Evolutionary conservation across 441 rosid genomes (phyloP), one percentile per base, ranked within the genome.

Genomic region (Omphalea diandra): DNA sequence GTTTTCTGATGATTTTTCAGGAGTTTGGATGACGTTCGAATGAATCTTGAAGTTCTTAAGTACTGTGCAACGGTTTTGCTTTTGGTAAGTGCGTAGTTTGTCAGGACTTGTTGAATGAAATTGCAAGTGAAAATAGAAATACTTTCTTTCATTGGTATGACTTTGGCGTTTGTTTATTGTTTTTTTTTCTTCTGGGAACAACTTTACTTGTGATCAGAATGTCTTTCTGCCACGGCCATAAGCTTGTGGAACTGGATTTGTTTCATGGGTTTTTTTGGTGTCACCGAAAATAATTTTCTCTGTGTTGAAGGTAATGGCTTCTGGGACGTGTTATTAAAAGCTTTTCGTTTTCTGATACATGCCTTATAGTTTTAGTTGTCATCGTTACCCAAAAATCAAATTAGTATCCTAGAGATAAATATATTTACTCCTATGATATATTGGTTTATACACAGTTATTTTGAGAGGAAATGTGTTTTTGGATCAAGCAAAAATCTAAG

Each of bases 31-130:
- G 98, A 95, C 83, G 96, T 93, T 53, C 79, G 89, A 62, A 86
- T 93, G 99, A 95, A 93, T 76, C 84, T 95, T 57, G 96, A 95
- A 82, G 97, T 93, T 75, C 76, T 95, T 52, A 93, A 90, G 78
- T 79, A 81, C 32, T 95, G 98, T 74, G 97, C 99, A 18, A 86
- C 97, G 1, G 98, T 92, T 60, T 82, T 94, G 74, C 83, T 94
- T 83, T 73, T 94, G 96, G 99, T 89, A 73, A 75, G 80, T 64
- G 38, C 12, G 7, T 68, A n/a, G 20, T 65, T 49, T n/a, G n/a
- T n/a, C n/a, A n/a, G n/a, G n/a, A n/a, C 41, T 40, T 52, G 20
- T 69, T 72, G 44, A 52, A 29, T 43, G 26, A 44, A 44, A n/a
- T 17, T 63, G 35, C 8, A 27, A 50, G 17, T 6, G 62, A 18